Evolutionary conservation across 225 moss, liverwort and hornwort species (phyloP).

Genomic region (Rhytidiadelphus loreus): DNA sequence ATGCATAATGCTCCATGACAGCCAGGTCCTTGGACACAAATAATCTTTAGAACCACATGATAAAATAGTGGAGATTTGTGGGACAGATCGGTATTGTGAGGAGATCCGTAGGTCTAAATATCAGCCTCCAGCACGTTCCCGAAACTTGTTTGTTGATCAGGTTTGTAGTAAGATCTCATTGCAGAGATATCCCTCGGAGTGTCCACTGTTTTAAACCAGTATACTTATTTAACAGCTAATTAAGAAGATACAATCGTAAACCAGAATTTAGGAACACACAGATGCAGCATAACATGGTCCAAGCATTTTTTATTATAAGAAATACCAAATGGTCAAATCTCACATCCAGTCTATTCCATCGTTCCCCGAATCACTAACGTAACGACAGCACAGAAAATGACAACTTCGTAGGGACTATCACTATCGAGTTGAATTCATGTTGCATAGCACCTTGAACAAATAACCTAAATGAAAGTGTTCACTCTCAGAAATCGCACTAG

Average conservation of each 20-base stretch:
- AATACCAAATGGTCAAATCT: background rate
- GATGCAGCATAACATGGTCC: background rate
- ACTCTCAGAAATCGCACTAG: background rate
- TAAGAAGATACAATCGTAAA: background rate
- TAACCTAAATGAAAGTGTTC: background rate
- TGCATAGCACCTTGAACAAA: background rate
- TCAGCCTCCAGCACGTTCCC: background rate
- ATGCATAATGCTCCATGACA: background rate
- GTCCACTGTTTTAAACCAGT: background rate
- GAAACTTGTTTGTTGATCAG: background rate
- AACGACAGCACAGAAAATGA: background rate
- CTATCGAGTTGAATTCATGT: background rate
- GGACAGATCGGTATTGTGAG: background rate
- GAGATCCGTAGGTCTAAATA: background rate
- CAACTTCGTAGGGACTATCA: background rate
- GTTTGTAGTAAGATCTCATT: background rate
- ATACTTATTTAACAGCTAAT: background rate
- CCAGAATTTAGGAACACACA: background rate
- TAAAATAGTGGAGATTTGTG: background rate
- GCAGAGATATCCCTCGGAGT: background rate
- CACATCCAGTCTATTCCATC: background rate
- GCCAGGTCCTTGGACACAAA: background rate
- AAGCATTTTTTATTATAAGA: background rate
- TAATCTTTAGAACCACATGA: background rate
- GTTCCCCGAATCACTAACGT: background rate